These are phyloP conservation scores for Boechera divaricarpa DNA, from an alignment of 345 rosid genomes.

Conservation along the genomic window DNA sequence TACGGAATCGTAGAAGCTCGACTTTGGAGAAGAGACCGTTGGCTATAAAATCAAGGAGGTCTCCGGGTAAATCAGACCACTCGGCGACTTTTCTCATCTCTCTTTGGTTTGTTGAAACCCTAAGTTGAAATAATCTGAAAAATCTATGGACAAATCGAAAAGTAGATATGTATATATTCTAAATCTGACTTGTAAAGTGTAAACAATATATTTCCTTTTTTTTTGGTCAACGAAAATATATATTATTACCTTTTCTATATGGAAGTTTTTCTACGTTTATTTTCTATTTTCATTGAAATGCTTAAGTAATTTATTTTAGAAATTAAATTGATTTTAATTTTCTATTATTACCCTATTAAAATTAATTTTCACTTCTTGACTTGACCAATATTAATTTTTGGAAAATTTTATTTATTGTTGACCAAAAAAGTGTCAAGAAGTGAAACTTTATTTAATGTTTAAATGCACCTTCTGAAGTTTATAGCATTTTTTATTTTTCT, in stretches of 20 bases:
- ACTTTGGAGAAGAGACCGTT: constrained; percentile 30
- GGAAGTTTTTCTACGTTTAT: not conserved
- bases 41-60: constrained; percentile 9
- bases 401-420: no score
- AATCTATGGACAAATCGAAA: not conserved
- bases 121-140: not conserved
- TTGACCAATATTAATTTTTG: not conserved
- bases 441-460: no score
- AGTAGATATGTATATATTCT: not conserved
- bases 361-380: not conserved
- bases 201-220: not conserved
- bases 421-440: not conserved
- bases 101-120: not conserved
- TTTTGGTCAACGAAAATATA: not conserved
- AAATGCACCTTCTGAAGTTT: not conserved
- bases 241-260: not conserved
- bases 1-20: constrained; percentile 36
- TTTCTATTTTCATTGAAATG: not conserved
- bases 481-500: not conserved
- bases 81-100: not conserved
- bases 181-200: not conserved
- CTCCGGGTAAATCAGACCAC: constrained; percentile 28
- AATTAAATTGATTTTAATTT: not conserved
- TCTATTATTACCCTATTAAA: not conserved
- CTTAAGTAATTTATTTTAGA: not conserved